Conservation (phyloP, 1,284 basidiomycete genomes). For the Ustilago sp. region DNA sequence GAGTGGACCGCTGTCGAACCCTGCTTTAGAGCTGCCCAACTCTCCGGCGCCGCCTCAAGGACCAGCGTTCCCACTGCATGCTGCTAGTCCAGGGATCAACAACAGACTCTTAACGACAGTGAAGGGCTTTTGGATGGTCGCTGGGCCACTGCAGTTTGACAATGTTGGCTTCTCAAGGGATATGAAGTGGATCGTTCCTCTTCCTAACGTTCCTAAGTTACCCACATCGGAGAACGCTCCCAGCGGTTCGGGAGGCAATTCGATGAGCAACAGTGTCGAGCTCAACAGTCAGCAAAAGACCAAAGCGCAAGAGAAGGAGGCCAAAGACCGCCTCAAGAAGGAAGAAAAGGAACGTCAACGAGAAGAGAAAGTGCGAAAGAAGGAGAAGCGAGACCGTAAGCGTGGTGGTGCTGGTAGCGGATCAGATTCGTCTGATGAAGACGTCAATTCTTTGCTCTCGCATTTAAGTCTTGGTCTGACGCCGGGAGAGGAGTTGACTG, state of each 20-base stretch:
- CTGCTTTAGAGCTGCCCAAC: constrained; percentile 48
- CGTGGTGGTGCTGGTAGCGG: constrained; percentile 33
- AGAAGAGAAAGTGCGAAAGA: constrained; percentile 27
- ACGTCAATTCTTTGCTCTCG: constrained; percentile 35
- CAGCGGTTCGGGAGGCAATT: constrained; percentile 1
- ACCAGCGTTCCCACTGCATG: constrained; percentile 40
- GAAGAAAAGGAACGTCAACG: constrained; percentile 38
- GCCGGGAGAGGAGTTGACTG: constrained; percentile 54
- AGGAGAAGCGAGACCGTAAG: constrained; percentile 38
- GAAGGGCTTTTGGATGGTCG: constrained; percentile 62
- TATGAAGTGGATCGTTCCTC: constrained; percentile 56
- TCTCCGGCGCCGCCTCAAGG: constrained; percentile 46
- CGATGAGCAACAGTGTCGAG: constrained; percentile 18
- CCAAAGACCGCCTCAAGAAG: constrained; percentile 27
- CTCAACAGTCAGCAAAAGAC: constrained; percentile 8
- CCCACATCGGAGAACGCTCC: neutral
- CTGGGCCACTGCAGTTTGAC: constrained; percentile 63
- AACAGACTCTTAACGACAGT: constrained; percentile 40
- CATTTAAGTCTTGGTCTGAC: constrained; percentile 47
- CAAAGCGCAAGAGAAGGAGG: constrained; percentile 43
- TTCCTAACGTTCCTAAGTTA: neutral
- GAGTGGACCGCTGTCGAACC: constrained; percentile 58
- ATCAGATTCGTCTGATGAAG: constrained; percentile 38
- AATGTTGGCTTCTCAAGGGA: constrained; percentile 66
- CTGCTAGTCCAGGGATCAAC: constrained; percentile 18